Evolutionary conservation across 2,329 filamentous ascomycete genomes (phyloP).

Genomic region (Dactylellina haptotyla): DNA sequence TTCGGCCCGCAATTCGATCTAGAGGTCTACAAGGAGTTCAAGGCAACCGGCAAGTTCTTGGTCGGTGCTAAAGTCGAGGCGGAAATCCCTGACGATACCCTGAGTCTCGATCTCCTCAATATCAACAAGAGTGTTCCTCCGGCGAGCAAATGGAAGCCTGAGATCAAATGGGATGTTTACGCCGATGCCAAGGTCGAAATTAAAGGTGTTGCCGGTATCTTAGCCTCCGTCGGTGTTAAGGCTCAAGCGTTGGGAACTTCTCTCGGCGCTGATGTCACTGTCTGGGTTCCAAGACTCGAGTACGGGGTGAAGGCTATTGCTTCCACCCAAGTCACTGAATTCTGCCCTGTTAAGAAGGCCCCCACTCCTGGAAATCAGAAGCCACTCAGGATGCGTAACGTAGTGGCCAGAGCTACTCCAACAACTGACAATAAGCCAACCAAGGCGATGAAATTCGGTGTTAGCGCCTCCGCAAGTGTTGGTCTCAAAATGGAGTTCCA

Average conservation of each 20-base stretch:
- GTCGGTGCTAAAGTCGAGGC: background rate
- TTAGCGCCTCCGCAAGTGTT: background rate
- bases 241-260: background rate
- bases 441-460: background rate
- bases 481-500: background rate
- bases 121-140: background rate
- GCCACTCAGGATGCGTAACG: background rate
- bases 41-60: background rate
- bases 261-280: background rate
- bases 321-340: background rate
- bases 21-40: background rate
- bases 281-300: background rate
- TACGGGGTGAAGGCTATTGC: background rate
- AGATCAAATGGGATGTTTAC: background rate
- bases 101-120: background rate
- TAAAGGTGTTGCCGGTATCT: background rate
- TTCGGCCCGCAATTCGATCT: background rate
- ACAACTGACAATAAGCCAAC: background rate
- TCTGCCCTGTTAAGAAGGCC: background rate
- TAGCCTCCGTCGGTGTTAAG: background rate
- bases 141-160: background rate
- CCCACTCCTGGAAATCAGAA: background rate
- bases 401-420: background rate
- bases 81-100: background rate
- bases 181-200: background rate